Evolutionary conservation across 179 eudicot species (phyloP).

Genomic region (Beta corolliflora): DNA sequence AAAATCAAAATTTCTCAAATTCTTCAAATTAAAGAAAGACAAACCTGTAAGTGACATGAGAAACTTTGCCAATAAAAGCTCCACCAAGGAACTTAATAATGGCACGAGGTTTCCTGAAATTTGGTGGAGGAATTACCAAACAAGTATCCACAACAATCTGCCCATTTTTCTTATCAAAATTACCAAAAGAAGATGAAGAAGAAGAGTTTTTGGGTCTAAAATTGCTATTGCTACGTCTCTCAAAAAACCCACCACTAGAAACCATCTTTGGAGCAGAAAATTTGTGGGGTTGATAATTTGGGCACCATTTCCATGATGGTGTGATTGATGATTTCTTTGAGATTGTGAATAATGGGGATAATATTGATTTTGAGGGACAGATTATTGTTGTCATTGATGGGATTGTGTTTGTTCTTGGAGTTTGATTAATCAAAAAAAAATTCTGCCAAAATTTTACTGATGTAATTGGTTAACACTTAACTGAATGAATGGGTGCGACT

Average conservation of each 20-base stretch:
- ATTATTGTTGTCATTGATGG: conserved; percentile 23
- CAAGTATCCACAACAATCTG: conserved; percentile 62
- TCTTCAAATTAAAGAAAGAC: not conserved
- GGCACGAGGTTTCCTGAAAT: conserved; percentile 61
- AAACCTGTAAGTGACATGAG: conserved; percentile 85
- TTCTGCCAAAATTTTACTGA: too few relatives aligned
- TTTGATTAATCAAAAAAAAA: not conserved
- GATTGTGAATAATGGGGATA: conserved; percentile 21
- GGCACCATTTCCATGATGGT: conserved; percentile 17
- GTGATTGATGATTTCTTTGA: conserved; percentile 1
- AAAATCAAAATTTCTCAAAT: not conserved
- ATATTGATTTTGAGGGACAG: conserved; percentile 20
- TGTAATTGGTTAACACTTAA: not conserved
- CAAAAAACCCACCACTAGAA: conserved; percentile 38
- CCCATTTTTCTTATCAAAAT: conserved; percentile 27
- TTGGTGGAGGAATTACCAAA: conserved; percentile 74
- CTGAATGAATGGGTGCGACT: not conserved
- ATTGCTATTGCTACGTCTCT: conserved; percentile 16
- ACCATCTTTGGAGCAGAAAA: conserved; percentile 29
- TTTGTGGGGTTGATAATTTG: conserved; percentile 1
- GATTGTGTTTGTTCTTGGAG: not conserved
- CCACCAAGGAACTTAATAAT: conserved; percentile 83
- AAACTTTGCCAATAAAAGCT: conserved; percentile 94
- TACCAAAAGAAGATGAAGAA: conserved; percentile 22
- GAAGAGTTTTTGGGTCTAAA: conserved; percentile 15